Evolutionary conservation across 2,329 filamentous ascomycete genomes (phyloP), one percentile per base, ranked within the genome.

Genomic region (Ascochyta clinopodiicola): DNA sequence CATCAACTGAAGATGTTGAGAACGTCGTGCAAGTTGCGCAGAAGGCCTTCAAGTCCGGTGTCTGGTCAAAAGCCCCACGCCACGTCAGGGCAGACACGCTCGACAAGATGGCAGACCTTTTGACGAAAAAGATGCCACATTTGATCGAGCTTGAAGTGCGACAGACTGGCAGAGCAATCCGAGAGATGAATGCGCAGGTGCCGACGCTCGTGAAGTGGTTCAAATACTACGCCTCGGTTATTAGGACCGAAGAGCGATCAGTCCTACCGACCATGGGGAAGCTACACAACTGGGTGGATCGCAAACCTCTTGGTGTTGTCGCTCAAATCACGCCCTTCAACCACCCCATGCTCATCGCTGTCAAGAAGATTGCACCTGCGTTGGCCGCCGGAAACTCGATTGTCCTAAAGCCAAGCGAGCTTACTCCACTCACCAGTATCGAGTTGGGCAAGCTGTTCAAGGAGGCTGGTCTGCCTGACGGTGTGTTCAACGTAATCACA

Each of bases 101-200:
- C 12, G 86, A 88, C 47, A 82, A 77, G 47, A 82, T 84, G 8
- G 86, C 87, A 0, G 68, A 72, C 1, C 77, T 88, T 0, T 78
- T 90, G 3, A 78, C 79, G 1, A 69, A 71, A 0, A 77, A 80
- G 7, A 77, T 91, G 1, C 79, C 83, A 0, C 71, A 76, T 0
- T 80, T 91, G 35, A 86, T 90, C 44, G 72, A 77, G 8, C 79
- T 89, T 4, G 88, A 91, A 71, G 86, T 88, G 7, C 77, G 73
- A 31, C 88, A 91, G 71, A 91, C 88, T 0, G 88, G 88, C 2
- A 84, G 88, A 0, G 84, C 85, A 0, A 78, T 88, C 25, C 84
- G 88, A 24, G 88, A 91, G 70, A 89, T 91, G 86, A 80, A 81
- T 44, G 87, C 88, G 1, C 88, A 91, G 69, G 83, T 88, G 5